Base-by-base conservation (phyloP, 73 alveolate genomes). In the Strombidium stylifer region DNA sequence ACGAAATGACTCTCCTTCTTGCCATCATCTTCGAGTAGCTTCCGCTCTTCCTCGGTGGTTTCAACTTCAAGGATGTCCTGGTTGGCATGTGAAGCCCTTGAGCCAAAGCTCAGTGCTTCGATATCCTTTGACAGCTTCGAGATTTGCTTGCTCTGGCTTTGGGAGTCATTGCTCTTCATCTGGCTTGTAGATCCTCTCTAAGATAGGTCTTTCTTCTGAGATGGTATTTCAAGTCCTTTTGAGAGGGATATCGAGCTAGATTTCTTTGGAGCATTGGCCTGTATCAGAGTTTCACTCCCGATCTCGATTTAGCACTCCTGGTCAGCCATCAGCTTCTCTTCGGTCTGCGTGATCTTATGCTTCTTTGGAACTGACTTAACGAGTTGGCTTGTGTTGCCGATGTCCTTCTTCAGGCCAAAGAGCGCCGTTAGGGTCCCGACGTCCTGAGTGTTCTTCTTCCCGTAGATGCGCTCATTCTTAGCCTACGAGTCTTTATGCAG, bases 371-470 rank as follows among this genome's bases (percentile, higher is more conserved):
- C 74, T 1, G 74, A 40, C 42, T 60, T 27, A 30, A 37, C 16
- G 1, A 25, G 57, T 40, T 64, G 66, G 16, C 30, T 35, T 40
- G 27, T 64, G 5, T 23, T 23, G 16, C 45, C 78, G 30, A 64
- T 64, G 14, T 34, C 18, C 31, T 64, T 64, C 20, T 64, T 64
- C 6, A 64, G 41, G 20, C 78, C 78, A 40, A 64, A 64, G 25
- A 64, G 32, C 7, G 3, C 20, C 4, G 78, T 64, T 19, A 64
- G 26, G 4, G 66, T 45, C 1, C 51, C 64, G 19, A 44, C 45
- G 23, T 64, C 66, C 16, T 42, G 31, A 53, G 45, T 64, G 41
- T 64, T n/a, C n/a, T n/a, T 64, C 37, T 64, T 65, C 25, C 30
- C 54, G 35, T 44, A 64, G 54, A 64, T 64, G 26, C 45, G 66